A percentile compares a stretch with the other conserved stretches of the same genome.
These are phyloP conservation scores for Microdochium bolleyi DNA, from an alignment of 2,329 filamentous ascomycete genomes.

Conservation along the genomic window DNA sequence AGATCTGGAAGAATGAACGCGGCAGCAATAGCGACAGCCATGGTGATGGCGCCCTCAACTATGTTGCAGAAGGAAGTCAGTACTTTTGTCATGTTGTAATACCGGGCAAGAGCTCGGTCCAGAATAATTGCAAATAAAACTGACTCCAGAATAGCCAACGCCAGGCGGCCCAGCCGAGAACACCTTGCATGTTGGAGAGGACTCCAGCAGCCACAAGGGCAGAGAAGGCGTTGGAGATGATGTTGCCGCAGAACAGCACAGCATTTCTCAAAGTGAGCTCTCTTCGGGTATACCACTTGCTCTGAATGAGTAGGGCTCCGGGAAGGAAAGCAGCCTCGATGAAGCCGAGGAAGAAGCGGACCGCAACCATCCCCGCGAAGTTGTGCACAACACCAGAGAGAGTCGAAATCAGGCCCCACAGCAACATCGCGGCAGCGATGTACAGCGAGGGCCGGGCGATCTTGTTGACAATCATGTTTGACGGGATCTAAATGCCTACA, in stretches of 20 bases:
- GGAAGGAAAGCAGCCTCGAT: slow-evolving; percentile 59
- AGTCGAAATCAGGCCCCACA: slow-evolving; percentile 55
- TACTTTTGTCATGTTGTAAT: not conserved
- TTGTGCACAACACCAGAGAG: slow-evolving; percentile 42
- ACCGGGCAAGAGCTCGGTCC: not conserved
- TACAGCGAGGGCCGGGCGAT: slow-evolving; percentile 43
- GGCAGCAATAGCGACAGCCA: slow-evolving; percentile 36
- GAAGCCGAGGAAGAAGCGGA: slow-evolving; percentile 53
- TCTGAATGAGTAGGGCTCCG: slow-evolving; percentile 54
- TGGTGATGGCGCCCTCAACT: slow-evolving; percentile 45
- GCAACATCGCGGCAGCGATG: slow-evolving; percentile 41
- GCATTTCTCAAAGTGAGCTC: slow-evolving; percentile 47
- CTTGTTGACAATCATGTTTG: slow-evolving; percentile 49
- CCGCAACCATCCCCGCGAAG: slow-evolving; percentile 45
- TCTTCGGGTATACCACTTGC: slow-evolving; percentile 59
- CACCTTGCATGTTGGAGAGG: slow-evolving; percentile 48
- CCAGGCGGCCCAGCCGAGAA: slow-evolving; percentile 47
- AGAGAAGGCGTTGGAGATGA: slow-evolving; percentile 53
- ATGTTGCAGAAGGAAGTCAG: slow-evolving; percentile 32
- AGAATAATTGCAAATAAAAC: not conserved
- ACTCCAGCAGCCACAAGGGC: slow-evolving; percentile 52
- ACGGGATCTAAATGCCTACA: too few species aligned
- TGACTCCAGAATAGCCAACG: slow-evolving; percentile 49
- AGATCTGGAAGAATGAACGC: slow-evolving; percentile 45
- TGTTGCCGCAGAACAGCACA: slow-evolving; percentile 50